These are phyloP conservation scores for Juncus inflexus DNA, from an alignment of 176 grass and related monocot genomes.

Conservation along the genomic window DNA sequence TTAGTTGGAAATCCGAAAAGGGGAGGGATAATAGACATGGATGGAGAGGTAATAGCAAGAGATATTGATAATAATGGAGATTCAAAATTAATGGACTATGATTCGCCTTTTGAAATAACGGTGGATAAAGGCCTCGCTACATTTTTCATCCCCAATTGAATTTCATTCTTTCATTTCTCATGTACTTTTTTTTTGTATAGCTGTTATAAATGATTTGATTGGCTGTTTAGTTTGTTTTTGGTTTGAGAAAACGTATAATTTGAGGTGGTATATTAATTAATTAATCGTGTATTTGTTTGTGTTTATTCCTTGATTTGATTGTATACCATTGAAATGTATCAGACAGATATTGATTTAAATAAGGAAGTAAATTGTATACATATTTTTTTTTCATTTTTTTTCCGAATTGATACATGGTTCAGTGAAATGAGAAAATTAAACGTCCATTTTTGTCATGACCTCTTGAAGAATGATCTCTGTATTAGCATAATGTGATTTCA, in stretches of 20 bases:
- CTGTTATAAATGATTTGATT: not conserved
- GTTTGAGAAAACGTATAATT: no score
- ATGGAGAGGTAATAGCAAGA: conserved; percentile 77
- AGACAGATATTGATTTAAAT: not conserved
- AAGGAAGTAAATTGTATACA: not conserved
- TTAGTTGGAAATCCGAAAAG: conserved; percentile 34
- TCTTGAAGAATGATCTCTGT: conserved; percentile 58
- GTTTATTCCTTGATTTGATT: not conserved
- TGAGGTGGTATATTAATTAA: no score
- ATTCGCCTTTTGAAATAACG: conserved; percentile 48
- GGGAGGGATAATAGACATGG: conserved; percentile 70
- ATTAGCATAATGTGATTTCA: conserved; percentile 38
- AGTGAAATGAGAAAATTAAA: not conserved
- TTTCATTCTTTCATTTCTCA: not conserved
- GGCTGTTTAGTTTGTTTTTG: no score
- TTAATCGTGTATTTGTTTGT: not conserved
- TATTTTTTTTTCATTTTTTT: conserved; percentile 10
- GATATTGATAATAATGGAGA: conserved; percentile 1
- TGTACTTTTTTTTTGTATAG: not conserved
- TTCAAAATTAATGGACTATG: conserved; percentile 58
- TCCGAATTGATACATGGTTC: not conserved
- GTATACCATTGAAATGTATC: not conserved
- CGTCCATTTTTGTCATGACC: conserved; percentile 56
- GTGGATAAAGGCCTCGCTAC: conserved; percentile 58
- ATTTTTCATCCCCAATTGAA: conserved; percentile 47